Percentiles rank a stretch among this genome's conserved stretches.
phyloP scores from a whole-genome alignment of 2,329 filamentous ascomycete genomes.

The Paramyrothecium roridum region DNA sequence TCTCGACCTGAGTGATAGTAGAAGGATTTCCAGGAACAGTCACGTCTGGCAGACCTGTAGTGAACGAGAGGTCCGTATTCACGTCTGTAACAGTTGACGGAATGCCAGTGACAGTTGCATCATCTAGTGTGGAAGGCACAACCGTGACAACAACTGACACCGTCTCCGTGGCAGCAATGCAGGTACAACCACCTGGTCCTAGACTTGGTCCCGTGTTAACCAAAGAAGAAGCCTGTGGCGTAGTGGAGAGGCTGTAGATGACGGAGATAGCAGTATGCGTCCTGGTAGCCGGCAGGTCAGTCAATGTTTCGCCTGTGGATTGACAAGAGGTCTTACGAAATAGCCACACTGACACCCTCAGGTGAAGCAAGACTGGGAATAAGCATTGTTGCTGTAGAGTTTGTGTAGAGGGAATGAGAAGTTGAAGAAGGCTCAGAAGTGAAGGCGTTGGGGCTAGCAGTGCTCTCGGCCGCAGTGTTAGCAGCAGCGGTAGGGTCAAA shows the following conservation, averaged over 20 bases:
- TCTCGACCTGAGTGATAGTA: slow-evolving; percentile 22
- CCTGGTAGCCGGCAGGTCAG: slow-evolving; percentile 16
- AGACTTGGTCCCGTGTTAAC: no score
- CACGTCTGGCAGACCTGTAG: slow-evolving; percentile 25
- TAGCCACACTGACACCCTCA: slow-evolving; percentile 21
- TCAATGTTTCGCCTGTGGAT: not conserved
- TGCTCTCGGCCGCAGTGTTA: slow-evolving; percentile 7
- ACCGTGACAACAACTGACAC: slow-evolving; percentile 18
- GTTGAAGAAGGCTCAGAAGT: slow-evolving; percentile 1
- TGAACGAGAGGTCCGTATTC: slow-evolving; percentile 21
- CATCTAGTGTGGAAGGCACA: slow-evolving; percentile 14
- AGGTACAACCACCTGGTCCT: slow-evolving; percentile 5
- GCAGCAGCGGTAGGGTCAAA: slow-evolving; percentile 8
- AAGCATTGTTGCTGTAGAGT: not conserved
- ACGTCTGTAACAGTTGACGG: slow-evolving; percentile 25
- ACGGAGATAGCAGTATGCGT: slow-evolving; percentile 29
- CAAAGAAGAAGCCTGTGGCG: slow-evolving; percentile 2
- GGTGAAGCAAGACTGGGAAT: not conserved
- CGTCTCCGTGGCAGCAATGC: slow-evolving; percentile 17
- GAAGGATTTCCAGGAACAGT: slow-evolving; percentile 25
- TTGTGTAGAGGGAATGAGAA: not conserved
- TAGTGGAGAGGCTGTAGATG: slow-evolving; percentile 24
- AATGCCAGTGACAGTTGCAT: slow-evolving; percentile 22
- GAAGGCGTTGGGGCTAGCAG: slow-evolving; percentile 10
- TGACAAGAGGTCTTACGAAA: slow-evolving; percentile 26